phyloP scores from a whole-genome alignment of 2,329 filamentous ascomycete species.

The Aspergillus fijiensis region DNA sequence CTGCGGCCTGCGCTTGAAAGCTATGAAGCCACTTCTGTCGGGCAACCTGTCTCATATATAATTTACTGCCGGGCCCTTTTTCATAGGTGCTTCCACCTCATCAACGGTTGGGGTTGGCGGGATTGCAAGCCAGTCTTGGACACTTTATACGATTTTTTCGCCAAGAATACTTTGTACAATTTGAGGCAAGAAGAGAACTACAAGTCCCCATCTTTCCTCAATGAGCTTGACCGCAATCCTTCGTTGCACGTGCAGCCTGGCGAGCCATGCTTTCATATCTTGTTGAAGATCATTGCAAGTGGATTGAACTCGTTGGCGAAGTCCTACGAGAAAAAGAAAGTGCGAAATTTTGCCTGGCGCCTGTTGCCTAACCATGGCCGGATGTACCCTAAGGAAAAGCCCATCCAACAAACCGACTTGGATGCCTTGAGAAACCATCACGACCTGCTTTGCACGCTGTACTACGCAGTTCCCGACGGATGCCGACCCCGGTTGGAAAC shows the following conservation, averaged over 20 bases:
- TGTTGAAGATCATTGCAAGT: conserved; percentile 57
- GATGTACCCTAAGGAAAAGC: conserved; percentile 59
- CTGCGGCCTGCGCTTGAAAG: conserved; percentile 49
- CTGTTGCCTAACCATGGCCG: conserved; percentile 61
- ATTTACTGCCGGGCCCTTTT: conserved; percentile 55
- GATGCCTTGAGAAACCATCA: conserved; percentile 62
- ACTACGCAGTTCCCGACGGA: conserved; percentile 55
- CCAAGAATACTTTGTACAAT: conserved; percentile 52
- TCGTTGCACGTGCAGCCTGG: conserved; percentile 45
- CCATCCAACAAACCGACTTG: conserved; percentile 53
- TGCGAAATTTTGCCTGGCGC: conserved; percentile 57
- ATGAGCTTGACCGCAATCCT: conserved; percentile 47
- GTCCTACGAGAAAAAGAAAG: conserved; percentile 53
- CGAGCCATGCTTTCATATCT: conserved; percentile 59
- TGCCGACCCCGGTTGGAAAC: conserved; percentile 54
- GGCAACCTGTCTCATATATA: conserved; percentile 50
- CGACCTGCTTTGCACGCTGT: conserved; percentile 60
- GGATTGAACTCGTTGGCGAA: conserved; percentile 50
- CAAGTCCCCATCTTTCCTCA: conserved; percentile 56
- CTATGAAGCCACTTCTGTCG: conserved; percentile 45
- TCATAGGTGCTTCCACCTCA: conserved; percentile 53
- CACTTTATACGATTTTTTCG: conserved; percentile 60
- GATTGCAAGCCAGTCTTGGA: conserved; percentile 56
- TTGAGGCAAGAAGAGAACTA: conserved; percentile 52
- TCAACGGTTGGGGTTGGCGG: conserved; percentile 58